Evolutionary conservation across 2,329 filamentous ascomycete species (phyloP).

Genomic region (Fusarium sp.): DNA sequence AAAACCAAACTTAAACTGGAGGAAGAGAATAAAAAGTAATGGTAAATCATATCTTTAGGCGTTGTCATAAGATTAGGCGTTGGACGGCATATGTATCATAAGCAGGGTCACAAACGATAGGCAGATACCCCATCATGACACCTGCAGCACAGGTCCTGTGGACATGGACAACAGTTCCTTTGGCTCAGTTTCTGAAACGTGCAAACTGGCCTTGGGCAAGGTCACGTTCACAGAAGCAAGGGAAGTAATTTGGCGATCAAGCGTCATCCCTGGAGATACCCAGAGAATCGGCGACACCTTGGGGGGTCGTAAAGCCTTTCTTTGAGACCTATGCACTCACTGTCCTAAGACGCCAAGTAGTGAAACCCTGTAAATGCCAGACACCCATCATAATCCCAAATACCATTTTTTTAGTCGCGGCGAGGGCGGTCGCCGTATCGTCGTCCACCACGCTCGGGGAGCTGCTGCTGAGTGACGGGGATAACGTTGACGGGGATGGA

Average conservation of each 20-base stretch:
- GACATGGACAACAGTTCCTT: conserved; percentile 9
- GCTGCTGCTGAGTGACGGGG: conserved; percentile 89
- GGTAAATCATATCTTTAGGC: not conserved
- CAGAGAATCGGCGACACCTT: conserved; percentile 93
- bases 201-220: conserved; percentile 42
- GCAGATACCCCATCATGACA: conserved; percentile 36
- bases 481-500: conserved; percentile 97
- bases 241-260: conserved; percentile 84
- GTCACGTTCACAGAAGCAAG: conserved; percentile 51
- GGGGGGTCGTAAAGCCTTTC: conserved; percentile 71
- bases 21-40: conserved; percentile 21
- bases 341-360: conserved; percentile 71
- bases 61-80: conserved; percentile 35
- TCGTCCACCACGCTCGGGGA: conserved; percentile 82
- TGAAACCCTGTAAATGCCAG: conserved; percentile 61
- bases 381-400: conserved; percentile 57
- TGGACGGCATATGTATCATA: conserved; percentile 25
- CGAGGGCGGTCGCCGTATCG: conserved; percentile 78
- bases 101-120: conserved; percentile 21
- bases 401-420: conserved; percentile 55
- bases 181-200: conserved; percentile 28
- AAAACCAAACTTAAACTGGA: conserved; percentile 54
- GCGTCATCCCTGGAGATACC: conserved; percentile 77
- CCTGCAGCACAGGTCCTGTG: not conserved
- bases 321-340: conserved; percentile 72